phyloP scores from a whole-genome alignment of 805 yeast species.

The Wickerhamia fluorescens region DNA sequence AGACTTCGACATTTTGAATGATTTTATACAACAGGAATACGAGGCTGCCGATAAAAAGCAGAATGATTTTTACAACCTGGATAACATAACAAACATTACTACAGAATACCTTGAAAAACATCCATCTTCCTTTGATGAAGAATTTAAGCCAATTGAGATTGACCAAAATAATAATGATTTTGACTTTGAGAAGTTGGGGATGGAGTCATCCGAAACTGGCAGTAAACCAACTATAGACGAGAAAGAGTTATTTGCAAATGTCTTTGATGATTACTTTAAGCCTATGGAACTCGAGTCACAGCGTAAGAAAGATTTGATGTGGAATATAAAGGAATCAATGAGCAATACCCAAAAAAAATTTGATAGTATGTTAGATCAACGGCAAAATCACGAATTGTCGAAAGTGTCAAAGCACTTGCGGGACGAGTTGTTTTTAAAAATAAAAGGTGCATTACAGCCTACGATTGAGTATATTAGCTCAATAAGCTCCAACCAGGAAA shows the following conservation, averaged over 20 bases:
- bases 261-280: constrained; percentile 18
- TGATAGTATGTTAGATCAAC: constrained; percentile 3
- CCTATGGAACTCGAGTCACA: constrained; percentile 6
- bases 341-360: constrained; percentile 2
- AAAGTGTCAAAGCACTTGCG: constrained; percentile 8
- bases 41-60: constrained; percentile 1
- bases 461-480: constrained; percentile 15
- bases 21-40: constrained; percentile 7
- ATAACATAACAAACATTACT: too few relatives aligned
- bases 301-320: constrained; percentile 4
- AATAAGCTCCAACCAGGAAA: constrained; percentile 7
- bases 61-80: too few relatives aligned
- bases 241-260: constrained; percentile 16
- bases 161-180: constrained; percentile 9
- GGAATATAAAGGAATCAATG: constrained; percentile 7
- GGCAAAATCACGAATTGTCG: constrained; percentile 4
- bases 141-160: constrained; percentile 6
- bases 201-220: background rate
- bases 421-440: constrained; percentile 10
- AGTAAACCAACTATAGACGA: constrained; percentile 14
- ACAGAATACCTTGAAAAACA: too few relatives aligned
- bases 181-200: constrained; percentile 1
- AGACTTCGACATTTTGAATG: constrained; percentile 8
- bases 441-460: constrained; percentile 13
- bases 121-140: constrained; percentile 3